Evolutionary conservation across 1,284 basidiomycete species (phyloP).

Genomic region (Porodaedalea pini): DNA sequence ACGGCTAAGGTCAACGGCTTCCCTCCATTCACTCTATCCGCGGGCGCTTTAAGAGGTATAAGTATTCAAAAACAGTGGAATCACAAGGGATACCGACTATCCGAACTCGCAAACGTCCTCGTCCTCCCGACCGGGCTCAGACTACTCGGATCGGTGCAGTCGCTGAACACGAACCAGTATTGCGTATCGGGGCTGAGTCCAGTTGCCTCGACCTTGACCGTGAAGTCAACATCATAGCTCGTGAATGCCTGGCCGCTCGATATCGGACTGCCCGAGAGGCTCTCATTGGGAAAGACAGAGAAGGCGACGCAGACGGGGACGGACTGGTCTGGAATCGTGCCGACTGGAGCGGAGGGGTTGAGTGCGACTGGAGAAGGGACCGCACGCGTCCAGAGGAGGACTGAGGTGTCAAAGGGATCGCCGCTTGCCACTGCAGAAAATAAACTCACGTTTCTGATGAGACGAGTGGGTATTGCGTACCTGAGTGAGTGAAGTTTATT

Average conservation of each 20-base stretch:
- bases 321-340: slow-evolving; percentile 44
- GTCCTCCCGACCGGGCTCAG: slow-evolving; percentile 49
- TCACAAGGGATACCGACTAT: slow-evolving; percentile 37
- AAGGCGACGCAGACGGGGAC: slow-evolving; percentile 58
- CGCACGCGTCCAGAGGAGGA: slow-evolving; percentile 62
- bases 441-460: background rate
- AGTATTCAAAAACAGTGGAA: background rate
- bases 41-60: slow-evolving; percentile 37
- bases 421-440: slow-evolving; percentile 31
- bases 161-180: slow-evolving; percentile 60
- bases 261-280: slow-evolving; percentile 38
- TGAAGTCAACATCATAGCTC: slow-evolving; percentile 62
- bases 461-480: background rate
- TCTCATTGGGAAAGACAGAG: slow-evolving; percentile 40
- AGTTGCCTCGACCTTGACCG: slow-evolving; percentile 60
- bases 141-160: slow-evolving; percentile 48
- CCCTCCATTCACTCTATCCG: slow-evolving; percentile 50
- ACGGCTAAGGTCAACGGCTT: slow-evolving; percentile 53
- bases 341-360: slow-evolving; percentile 24
- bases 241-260: slow-evolving; percentile 54
- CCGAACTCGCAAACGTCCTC: slow-evolving; percentile 43
- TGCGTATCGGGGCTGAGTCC: slow-evolving; percentile 50
- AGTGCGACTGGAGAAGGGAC: slow-evolving; percentile 33
- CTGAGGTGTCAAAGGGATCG: slow-evolving; percentile 57
- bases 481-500: slow-evolving; percentile 48